These are phyloP conservation scores for Tubosaeta sp. DNA, from an alignment of 768 basidiomycete genomes.

Conservation along the genomic window DNA sequence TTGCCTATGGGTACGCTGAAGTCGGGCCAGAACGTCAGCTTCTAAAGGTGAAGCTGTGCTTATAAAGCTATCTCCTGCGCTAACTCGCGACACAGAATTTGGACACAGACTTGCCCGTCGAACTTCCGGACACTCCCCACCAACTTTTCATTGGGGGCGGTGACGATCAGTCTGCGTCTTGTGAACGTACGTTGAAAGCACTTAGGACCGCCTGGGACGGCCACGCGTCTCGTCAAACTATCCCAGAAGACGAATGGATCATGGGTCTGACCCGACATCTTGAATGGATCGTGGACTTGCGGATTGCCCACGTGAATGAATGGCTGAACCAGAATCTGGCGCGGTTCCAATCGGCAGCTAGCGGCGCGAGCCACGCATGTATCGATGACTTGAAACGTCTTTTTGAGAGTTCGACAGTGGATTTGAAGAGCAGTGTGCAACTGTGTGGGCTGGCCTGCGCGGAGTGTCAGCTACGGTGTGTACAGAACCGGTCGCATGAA, in stretches of 20 bases:
- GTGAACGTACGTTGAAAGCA: slow-evolving; percentile 9
- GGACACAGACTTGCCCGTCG: slow-evolving; percentile 44
- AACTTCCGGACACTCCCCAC: slow-evolving; percentile 33
- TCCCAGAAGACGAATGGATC: slow-evolving; percentile 31
- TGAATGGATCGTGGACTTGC: slow-evolving; percentile 34
- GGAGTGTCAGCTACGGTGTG: slow-evolving; percentile 46
- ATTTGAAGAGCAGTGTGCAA: too few relatives aligned
- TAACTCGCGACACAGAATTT: slow-evolving; percentile 38
- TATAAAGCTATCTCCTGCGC: too few relatives aligned
- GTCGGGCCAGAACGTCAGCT: slow-evolving; percentile 44
- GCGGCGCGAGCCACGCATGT: too few relatives aligned
- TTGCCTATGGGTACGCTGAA: slow-evolving; percentile 45
- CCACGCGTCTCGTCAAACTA: slow-evolving; percentile 11
- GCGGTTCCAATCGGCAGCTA: too few relatives aligned
- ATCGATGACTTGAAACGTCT: too few relatives aligned
- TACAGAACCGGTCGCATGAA: slow-evolving; percentile 43
- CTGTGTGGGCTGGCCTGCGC: slow-evolving; percentile 44
- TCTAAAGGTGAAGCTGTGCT: slow-evolving; percentile 39
- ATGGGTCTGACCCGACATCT: slow-evolving; percentile 36
- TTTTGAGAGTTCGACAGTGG: too few relatives aligned
- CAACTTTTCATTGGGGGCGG: slow-evolving; percentile 32
- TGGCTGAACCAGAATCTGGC: slow-evolving; percentile 38
- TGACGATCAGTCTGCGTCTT: slow-evolving; percentile 11
- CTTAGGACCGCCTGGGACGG: slow-evolving; percentile 19
- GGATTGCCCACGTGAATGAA: slow-evolving; percentile 43